Evolutionary conservation across 345 rosid species (phyloP).

Genomic region (Trapa bicornis): DNA sequence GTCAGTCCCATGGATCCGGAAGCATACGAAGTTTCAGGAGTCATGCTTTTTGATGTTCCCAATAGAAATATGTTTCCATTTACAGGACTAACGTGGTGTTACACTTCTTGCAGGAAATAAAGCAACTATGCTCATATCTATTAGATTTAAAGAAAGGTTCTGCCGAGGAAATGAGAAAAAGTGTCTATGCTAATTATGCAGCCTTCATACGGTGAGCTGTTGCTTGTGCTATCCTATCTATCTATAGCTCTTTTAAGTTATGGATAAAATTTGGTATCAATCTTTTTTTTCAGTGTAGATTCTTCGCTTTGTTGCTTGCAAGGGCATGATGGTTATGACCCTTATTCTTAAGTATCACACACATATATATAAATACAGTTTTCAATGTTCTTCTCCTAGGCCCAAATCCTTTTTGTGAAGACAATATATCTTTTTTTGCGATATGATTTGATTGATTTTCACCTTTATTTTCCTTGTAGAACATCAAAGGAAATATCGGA

Average conservation of each 20-base stretch:
- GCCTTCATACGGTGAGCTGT: constrained; percentile 73
- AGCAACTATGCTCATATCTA: constrained; percentile 62
- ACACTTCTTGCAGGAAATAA: constrained; percentile 52
- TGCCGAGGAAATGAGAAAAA: constrained; percentile 96
- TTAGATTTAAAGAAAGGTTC: constrained; percentile 94
- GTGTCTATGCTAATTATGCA: constrained; percentile 92
- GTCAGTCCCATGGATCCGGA: background rate
- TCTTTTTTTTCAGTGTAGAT: too few relatives aligned
- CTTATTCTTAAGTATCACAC: too few relatives aligned
- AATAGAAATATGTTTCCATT: background rate
- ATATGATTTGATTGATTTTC: background rate
- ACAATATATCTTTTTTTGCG: background rate
- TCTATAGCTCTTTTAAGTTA: background rate
- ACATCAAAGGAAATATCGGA: constrained; percentile 98
- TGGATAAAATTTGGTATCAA: background rate
- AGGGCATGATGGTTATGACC: too few relatives aligned
- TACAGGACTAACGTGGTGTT: background rate
- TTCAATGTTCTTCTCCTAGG: background rate
- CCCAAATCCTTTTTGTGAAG: background rate
- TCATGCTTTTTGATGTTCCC: background rate
- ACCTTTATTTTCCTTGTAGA: constrained; percentile 23
- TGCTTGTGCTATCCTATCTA: background rate
- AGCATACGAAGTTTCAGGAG: background rate
- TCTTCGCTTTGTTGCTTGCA: too few relatives aligned
- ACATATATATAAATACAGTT: background rate